A percentile compares a stretch with the other conserved stretches of the same genome.
These are phyloP conservation scores for Drechslerella stenobrocha DNA, from an alignment of 2,329 filamentous ascomycete genomes.

Conservation along the genomic window DNA sequence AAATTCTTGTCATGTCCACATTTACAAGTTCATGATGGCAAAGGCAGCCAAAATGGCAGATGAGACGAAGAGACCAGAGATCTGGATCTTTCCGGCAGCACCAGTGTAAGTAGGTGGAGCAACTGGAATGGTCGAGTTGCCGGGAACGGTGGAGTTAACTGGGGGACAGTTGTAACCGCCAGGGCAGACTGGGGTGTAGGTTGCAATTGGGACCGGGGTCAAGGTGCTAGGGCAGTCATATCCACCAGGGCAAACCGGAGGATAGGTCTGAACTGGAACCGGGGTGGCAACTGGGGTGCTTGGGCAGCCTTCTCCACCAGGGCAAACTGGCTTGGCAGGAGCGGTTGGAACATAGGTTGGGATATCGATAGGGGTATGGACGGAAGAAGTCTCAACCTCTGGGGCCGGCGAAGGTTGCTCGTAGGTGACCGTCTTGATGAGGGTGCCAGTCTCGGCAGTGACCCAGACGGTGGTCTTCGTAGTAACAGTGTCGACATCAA, in stretches of 20 bases:
- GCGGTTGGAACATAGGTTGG: constrained; percentile 15
- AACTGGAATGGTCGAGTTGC: constrained; percentile 17
- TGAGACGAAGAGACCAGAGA: constrained; percentile 40
- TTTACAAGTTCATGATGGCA: constrained; percentile 49
- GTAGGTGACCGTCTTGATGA: constrained; percentile 33
- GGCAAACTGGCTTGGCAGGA: constrained; percentile 31
- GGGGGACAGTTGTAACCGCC: not conserved
- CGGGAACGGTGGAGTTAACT: constrained; percentile 34
- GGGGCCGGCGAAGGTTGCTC: constrained; percentile 7
- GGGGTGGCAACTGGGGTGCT: not conserved
- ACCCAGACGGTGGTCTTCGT: constrained; percentile 39
- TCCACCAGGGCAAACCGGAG: not conserved
- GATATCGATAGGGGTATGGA: constrained; percentile 10
- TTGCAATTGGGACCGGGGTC: not conserved
- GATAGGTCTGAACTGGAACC: not conserved
- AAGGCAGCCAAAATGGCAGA: constrained; percentile 45
- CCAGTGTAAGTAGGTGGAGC: constrained; percentile 46
- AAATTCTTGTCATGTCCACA: constrained; percentile 40
- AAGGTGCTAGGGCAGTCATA: constrained; percentile 2
- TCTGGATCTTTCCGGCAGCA: constrained; percentile 43
- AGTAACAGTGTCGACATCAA: constrained; percentile 36
- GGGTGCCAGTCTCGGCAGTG: constrained; percentile 22
- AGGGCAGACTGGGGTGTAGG: constrained; percentile 6
- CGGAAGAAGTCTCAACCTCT: constrained; percentile 15
- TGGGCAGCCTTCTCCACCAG: constrained; percentile 45